Evolutionary conservation across 306 rosid species (phyloP).

Genomic region (Rosa lucieae): DNA sequence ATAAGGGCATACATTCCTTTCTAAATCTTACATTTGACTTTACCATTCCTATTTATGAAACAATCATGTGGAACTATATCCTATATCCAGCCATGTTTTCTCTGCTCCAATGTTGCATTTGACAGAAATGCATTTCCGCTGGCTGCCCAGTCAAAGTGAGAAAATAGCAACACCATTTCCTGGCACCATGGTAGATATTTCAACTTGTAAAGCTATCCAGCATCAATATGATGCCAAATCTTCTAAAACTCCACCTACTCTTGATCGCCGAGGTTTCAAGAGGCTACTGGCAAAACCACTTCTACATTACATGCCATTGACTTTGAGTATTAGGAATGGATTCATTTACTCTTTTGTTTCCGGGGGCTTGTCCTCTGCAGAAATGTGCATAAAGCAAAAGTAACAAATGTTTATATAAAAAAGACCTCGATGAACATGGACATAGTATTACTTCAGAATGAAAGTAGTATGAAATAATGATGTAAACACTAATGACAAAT

Average conservation of each 20-base stretch:
- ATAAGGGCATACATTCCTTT: neutral
- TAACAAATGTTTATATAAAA: neutral
- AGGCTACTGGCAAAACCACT: neutral
- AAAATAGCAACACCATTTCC: slow-evolving; percentile 1
- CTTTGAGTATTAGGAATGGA: neutral
- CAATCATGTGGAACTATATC: neutral
- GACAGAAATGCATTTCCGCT: neutral
- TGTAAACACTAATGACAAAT: neutral
- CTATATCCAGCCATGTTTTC: slow-evolving; percentile 12
- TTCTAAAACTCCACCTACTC: slow-evolving; percentile 8
- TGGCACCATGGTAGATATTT: neutral
- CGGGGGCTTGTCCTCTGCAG: slow-evolving; percentile 35
- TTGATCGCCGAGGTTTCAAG: neutral
- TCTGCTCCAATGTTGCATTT: neutral
- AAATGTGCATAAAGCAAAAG: neutral
- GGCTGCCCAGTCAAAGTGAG: neutral
- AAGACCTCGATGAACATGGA: neutral
- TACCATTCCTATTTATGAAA: slow-evolving; percentile 14
- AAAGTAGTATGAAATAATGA: neutral
- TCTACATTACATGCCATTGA: slow-evolving; percentile 7
- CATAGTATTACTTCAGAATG: too few relatives aligned
- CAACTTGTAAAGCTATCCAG: slow-evolving; percentile 10
- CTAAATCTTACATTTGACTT: slow-evolving; percentile 2
- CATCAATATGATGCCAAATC: neutral
- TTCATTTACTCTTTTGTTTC: slow-evolving; percentile 10